A percentile compares a stretch with the other conserved stretches of the same genome.
Evolutionary conservation across 31 red algal species (phyloP).

Genomic region (Odonthalia washingtoniensis): DNA sequence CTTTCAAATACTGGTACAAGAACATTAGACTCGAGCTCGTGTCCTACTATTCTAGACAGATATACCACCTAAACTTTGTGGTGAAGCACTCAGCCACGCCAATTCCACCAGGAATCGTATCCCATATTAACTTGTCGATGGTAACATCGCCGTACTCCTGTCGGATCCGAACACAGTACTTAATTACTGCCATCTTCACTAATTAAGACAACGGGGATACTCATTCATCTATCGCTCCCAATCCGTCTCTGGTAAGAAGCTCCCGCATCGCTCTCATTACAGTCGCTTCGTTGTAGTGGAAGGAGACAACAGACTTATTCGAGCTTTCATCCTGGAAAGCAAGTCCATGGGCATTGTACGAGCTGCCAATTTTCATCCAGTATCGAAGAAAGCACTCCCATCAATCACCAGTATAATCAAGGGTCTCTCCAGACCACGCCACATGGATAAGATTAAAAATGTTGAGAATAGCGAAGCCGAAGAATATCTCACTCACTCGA

Average conservation of each 20-base stretch:
- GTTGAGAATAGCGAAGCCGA: background rate
- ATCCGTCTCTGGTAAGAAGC: background rate
- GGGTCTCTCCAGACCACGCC: background rate
- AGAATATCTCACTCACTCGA: too few relatives aligned
- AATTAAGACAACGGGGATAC: background rate
- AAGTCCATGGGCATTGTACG: background rate
- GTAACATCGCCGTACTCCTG: background rate
- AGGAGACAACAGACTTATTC: background rate
- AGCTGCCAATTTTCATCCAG: background rate
- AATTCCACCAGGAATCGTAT: conserved; percentile 40
- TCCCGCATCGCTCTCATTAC: background rate
- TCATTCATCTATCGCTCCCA: background rate
- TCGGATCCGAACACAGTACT: background rate
- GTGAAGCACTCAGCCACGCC: conserved; percentile 37
- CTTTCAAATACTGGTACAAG: conserved; percentile 45
- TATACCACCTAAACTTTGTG: conserved; percentile 25
- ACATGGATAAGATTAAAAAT: background rate
- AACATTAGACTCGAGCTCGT: conserved; percentile 48
- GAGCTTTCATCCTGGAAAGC: background rate
- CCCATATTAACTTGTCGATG: conserved; percentile 18
- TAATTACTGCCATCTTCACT: background rate
- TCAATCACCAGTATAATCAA: background rate
- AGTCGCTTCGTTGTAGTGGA: background rate
- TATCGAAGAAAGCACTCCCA: background rate
- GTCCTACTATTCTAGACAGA: conserved; percentile 28